Evolutionary conservation across 768 basidiomycete genomes (phyloP).

Genomic region (Chlorophyllum brunneum): DNA sequence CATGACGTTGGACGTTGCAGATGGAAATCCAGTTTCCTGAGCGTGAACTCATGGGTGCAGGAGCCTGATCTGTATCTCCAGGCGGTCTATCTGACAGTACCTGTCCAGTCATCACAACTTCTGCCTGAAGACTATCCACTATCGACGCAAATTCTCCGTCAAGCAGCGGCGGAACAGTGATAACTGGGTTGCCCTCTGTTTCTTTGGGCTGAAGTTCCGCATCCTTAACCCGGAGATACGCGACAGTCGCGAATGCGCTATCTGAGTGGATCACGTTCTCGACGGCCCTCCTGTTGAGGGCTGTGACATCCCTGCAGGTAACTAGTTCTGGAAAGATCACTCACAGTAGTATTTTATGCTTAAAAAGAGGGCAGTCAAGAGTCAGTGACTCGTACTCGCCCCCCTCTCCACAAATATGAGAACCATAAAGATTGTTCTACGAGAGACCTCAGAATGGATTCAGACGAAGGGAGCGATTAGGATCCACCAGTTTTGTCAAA

Average conservation of each 20-base stretch:
- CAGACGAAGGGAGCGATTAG: background rate
- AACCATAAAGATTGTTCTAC: conserved; percentile 79
- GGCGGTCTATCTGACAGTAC: background rate
- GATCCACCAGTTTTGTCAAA: conserved; percentile 63
- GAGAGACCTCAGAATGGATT: background rate
- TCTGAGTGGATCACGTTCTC: conserved; percentile 77
- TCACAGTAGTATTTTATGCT: conserved; percentile 67
- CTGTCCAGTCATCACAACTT: background rate
- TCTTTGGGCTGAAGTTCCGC: conserved; percentile 62
- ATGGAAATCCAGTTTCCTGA: conserved; percentile 69
- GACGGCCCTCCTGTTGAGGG: conserved; percentile 44
- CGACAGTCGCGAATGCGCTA: conserved; percentile 85
- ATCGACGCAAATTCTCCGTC: conserved; percentile 32
- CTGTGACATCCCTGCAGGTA: no score
- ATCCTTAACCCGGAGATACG: conserved; percentile 77
- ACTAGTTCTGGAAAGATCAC: conserved; percentile 19
- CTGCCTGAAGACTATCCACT: background rate
- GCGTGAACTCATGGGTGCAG: conserved; percentile 20
- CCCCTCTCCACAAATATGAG: conserved; percentile 95
- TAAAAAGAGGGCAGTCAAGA: conserved; percentile 86
- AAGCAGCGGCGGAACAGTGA: conserved; percentile 49
- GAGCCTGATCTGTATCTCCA: background rate
- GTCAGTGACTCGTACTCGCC: conserved; percentile 98
- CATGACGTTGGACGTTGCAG: conserved; percentile 45
- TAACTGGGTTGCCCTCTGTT: conserved; percentile 11